These are phyloP conservation scores for Pythium phragmiticola DNA, from an alignment of 352 stramenopile species.

Conservation along the genomic window DNA sequence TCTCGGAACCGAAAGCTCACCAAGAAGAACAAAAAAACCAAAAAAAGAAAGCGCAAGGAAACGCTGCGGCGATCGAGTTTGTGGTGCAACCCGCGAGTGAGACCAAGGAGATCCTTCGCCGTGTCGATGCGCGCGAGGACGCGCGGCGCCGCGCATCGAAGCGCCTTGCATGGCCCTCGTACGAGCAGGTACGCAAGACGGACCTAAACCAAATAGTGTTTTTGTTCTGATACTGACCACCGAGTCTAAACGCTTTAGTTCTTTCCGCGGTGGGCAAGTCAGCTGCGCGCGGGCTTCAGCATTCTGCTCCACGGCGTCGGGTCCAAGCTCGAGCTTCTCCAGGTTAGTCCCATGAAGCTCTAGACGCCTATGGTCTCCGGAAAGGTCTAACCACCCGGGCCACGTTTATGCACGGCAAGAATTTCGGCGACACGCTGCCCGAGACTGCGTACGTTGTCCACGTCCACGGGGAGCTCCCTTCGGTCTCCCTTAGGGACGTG, in stretches of 20 bases:
- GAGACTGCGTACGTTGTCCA: slow-evolving; percentile 17
- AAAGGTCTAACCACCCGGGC: not conserved
- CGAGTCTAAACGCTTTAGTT: not conserved
- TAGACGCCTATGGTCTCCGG: not conserved
- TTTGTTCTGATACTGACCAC: not conserved
- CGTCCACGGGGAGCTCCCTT: slow-evolving; percentile 20
- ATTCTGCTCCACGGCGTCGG: slow-evolving; percentile 23
- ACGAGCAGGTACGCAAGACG: slow-evolving; percentile 4
- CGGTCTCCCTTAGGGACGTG: slow-evolving; percentile 9
- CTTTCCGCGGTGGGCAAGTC: slow-evolving; percentile 5
- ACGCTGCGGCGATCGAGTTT: not conserved
- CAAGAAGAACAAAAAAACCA: not conserved
- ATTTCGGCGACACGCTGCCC: slow-evolving; percentile 13
- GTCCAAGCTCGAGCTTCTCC: slow-evolving; percentile 20
- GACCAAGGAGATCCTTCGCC: slow-evolving; percentile 14
- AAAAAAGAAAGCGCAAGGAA: not conserved
- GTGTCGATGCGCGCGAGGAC: slow-evolving; percentile 13
- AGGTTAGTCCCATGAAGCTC: slow-evolving; percentile 7
- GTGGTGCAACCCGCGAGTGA: slow-evolving; percentile 12
- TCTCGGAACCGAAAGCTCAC: not conserved
- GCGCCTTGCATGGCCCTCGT: slow-evolving; percentile 10
- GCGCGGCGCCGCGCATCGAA: slow-evolving; percentile 3
- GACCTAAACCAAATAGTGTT: not conserved
- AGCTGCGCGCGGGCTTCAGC: slow-evolving; percentile 20
- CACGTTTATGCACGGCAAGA: slow-evolving; percentile 7